Base-by-base conservation (phyloP, 2,329 filamentous ascomycete species). In the Mycosphaerelloides madeirae region DNA sequence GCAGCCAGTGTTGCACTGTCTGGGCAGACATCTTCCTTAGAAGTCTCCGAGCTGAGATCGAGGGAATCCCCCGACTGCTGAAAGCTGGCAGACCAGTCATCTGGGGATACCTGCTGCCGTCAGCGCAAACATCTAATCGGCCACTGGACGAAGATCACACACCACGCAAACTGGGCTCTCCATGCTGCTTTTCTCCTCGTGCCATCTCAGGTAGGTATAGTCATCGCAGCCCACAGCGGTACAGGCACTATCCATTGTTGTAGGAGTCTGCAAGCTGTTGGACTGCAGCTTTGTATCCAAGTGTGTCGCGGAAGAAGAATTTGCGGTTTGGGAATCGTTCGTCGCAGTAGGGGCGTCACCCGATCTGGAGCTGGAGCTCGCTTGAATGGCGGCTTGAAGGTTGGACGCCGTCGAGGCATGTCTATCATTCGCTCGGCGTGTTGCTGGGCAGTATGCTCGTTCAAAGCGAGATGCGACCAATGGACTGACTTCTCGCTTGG, bases 51-150 rank as follows among this genome's bases (percentile, higher is more conserved):
- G 12, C 55, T 33, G 31, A 46, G 22, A 34, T 57, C 49, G 15
- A 62, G 46, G 32, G 61, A 58, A 4, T 56, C 55, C 28, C 59
- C 55, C 22, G 55, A 57, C 14, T n/a, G n/a, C 31, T 57, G 60
- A 42, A 66, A 65, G 28, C 56, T 58, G 11, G 57, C 55, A 38
- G 64, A 64, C 60, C 64, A 68, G 31, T 65, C 63, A 36, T 63
- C 61, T 6, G 49, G 42, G 4, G 52, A 46, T 32, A 58, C 18
- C 6, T 31, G 25, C 16, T 42, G 15, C 6, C 15, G 16, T 35
- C 33, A 35, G 33, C 28, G n/a, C n/a, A 8, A 8, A 29, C 28
- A 8, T n/a, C 28, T 8, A 29, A 8, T 29, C 28, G 8, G 28
- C 28, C 28, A 29, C 28, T 32, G 5, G 6, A 32, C 6, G 6